Evolutionary conservation across 169 alveolate genomes (phyloP).

Genomic region (Babesia ovata): DNA sequence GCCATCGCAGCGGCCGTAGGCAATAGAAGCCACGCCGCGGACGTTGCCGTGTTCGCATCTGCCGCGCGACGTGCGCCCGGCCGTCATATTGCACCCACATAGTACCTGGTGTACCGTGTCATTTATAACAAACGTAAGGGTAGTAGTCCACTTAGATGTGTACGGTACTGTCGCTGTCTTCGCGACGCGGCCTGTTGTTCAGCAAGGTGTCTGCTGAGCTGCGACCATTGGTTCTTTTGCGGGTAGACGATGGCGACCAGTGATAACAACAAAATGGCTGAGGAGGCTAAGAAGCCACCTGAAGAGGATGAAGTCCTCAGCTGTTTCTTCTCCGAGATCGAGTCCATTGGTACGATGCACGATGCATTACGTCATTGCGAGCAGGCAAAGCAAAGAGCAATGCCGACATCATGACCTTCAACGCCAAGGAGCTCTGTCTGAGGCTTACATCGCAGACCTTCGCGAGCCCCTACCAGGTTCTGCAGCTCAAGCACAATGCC

Average conservation of each 20-base stretch:
- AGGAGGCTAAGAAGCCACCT: constrained; percentile 16
- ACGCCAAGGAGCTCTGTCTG: constrained; percentile 49
- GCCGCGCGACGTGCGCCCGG: too few species aligned
- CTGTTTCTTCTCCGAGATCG: constrained; percentile 58
- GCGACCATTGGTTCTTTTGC: neutral
- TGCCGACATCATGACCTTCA: constrained; percentile 37
- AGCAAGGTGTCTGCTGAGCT: too few species aligned
- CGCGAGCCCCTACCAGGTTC: constrained; percentile 64
- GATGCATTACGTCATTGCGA: neutral
- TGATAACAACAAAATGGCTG: constrained; percentile 9
- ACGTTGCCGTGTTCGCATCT: too few species aligned
- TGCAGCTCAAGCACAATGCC: constrained; percentile 66
- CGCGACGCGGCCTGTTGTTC: too few species aligned
- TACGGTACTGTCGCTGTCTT: too few species aligned
- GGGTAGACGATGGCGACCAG: neutral
- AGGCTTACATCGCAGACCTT: constrained; percentile 65
- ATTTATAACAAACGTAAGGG: too few species aligned
- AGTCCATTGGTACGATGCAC: constrained; percentile 36
- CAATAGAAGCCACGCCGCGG: too few species aligned
- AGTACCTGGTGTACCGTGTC: too few species aligned
- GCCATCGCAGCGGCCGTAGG: too few species aligned
- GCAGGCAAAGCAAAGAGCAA: constrained; percentile 57
- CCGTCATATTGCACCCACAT: too few species aligned
- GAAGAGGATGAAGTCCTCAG: constrained; percentile 51
- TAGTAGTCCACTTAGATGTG: too few species aligned